Base-by-base conservation (phyloP, 2,329 filamentous ascomycete genomes). In the Diaporthe batatas region DNA sequence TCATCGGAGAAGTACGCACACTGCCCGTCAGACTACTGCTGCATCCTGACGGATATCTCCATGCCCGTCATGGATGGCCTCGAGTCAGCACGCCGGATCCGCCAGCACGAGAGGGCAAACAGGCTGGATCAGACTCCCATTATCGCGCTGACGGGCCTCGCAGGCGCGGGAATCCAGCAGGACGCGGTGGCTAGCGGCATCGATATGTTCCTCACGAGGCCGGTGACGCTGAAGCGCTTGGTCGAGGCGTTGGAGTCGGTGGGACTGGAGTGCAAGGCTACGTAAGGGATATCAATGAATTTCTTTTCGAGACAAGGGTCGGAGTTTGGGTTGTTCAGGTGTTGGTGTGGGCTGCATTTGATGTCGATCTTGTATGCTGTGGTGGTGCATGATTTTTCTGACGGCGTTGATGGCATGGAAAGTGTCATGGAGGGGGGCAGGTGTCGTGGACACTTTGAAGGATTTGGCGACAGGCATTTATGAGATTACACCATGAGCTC, bases 31-130 rank as follows among this genome's bases (percentile, higher is more conserved):
- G 68, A 76, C 0, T 83, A 77, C 32, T 73, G 72, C 0, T 82
- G 79, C 65, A 74, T 85, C 0, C 74, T 85, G 6, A 85, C 84
- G 77, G 88, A 90, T 75, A 85, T 90, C 1, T 88, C 84, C 70
- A 90, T 91, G 89, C 89, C 89, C 0, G 79, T 89, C 3, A 86
- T 90, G 77, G 85, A 90, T 73, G 87, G 87, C 0, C 83, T 88
- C 3, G 85, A 86, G 21, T 84, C 86, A 0, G 88, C 87, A 1
- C 79, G 84, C 1, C 80, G 81, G n/a, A 89, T 90, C 18, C 83
- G 88, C 0, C 81, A 83, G 1, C 81, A 86, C 44, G 89, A 90
- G 76, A 79, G 81, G 4, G 80, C 85, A 0, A 77, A 82, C 7
- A 79, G 81, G 0, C 76, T 87, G 0, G 74, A 79, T 0, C 84